Base-by-base conservation (phyloP, 345 rosid genomes). In the Litchi chinensis region DNA sequence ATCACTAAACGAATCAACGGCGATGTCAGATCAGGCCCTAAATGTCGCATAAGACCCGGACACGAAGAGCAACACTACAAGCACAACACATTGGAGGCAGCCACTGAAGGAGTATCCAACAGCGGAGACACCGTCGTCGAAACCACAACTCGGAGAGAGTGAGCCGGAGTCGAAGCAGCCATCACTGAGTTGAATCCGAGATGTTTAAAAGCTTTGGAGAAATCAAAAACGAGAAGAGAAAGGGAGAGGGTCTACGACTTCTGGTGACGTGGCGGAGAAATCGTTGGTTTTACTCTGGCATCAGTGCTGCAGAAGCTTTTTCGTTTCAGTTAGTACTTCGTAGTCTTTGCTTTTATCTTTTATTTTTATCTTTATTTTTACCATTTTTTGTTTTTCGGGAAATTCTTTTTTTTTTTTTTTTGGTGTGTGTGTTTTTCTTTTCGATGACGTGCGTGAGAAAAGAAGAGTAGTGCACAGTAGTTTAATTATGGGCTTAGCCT, bases 201-300 rank as follows among this genome's bases (percentile, higher is more conserved):
- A 37, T 18, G 22, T 57, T 59, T 2, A 32, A 41, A 39, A 18
- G 44, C 63, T 73, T 59, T n/a, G 39, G 56, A 73, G 79, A 83
- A 73, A 54, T 76, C 37, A 32, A 32, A 32, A 3, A 32, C 1
- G 37, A 1, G 37, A 32, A 32, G 37, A 32, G 37, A 32, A 32
- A 32, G 37, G 37, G 37, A 32, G 37, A 1, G 37, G 40, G n/a
- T 28, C 62, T 52, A 50, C 62, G 81, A 84, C 86, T 83, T 84
- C 80, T 77, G 88, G 86, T 86, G 40, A 74, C 54, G 44, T 62
- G 68, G 70, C 6, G 79, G 91, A 77, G 89, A 85, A 78, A 65
- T 82, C 86, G 86, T 85, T 83, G 82, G 83, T 72, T 87, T 84
- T 85, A 86, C 87, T 86, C 88, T 26, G 86, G 64, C 78, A 76